Conservation (phyloP, 371 early-diverging fungal genomes). For the Batrachochytrium dendrobatidis region DNA sequence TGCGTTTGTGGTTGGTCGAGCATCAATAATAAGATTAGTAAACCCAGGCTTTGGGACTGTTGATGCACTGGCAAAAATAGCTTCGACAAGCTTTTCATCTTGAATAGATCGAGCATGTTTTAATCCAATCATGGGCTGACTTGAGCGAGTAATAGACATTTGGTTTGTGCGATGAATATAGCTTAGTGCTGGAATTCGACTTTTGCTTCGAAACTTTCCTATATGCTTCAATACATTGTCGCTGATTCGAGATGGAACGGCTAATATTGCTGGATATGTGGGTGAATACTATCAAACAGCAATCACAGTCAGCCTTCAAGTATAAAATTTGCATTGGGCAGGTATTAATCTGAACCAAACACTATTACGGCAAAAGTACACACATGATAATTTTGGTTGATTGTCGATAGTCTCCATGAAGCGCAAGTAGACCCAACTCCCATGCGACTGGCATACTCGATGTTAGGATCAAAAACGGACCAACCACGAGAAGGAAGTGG, state of each 20-base stretch:
- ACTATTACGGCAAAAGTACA: background rate
- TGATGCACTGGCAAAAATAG: slow-evolving; percentile 57
- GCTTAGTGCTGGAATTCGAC: slow-evolving; percentile 80
- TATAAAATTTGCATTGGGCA: background rate
- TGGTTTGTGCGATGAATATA: slow-evolving; percentile 72
- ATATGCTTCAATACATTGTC: slow-evolving; percentile 86
- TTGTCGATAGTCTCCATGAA: slow-evolving; percentile 69
- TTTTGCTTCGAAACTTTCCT: slow-evolving; percentile 84
- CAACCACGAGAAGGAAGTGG: slow-evolving; percentile 15
- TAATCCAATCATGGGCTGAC: slow-evolving; percentile 93
- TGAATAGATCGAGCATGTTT: slow-evolving; percentile 89
- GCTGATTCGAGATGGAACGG: slow-evolving; percentile 81
- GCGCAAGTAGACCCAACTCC: slow-evolving; percentile 65
- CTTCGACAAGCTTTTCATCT: slow-evolving; percentile 93
- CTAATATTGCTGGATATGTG: slow-evolving; percentile 81
- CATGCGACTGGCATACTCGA: slow-evolving; percentile 79
- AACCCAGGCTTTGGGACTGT: slow-evolving; percentile 34
- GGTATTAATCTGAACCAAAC: background rate
- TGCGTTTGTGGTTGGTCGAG: slow-evolving; percentile 89
- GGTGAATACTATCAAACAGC: slow-evolving; percentile 54
- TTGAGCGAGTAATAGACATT: slow-evolving; percentile 86
- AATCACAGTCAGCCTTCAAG: too few relatives aligned
- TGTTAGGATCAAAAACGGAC: slow-evolving; percentile 72
- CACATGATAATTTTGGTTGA: slow-evolving; percentile 73
- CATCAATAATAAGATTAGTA: slow-evolving; percentile 83